Base-by-base conservation (phyloP, 805 yeast species). In the Wickerhamomyces hampshirensis region DNA sequence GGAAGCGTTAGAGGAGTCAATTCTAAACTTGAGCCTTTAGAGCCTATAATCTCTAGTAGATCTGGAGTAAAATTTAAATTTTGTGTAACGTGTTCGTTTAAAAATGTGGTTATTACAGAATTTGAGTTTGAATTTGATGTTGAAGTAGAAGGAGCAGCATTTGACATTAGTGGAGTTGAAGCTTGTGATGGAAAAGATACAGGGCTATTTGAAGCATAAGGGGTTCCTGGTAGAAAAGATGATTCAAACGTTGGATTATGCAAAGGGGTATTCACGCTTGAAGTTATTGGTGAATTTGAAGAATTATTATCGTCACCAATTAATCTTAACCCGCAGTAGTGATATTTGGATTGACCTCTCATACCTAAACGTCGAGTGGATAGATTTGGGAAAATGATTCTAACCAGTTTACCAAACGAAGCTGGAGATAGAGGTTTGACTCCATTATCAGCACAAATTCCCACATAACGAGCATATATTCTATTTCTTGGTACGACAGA, bases 271-370 rank as follows among this genome's bases (percentile, higher is more conserved):
- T 41, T 48, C 3, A 46, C 39, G 30, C 42, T 43, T 5, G 60
- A 53, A 1, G 43, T 40, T 9, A 31, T 33, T 15, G 59, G 55
- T 4, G 60, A 47, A 6, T 40, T 28, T 7, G 10, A 7, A 2
- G 44, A 28, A 26, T 26, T 26, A 18, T 49, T 48, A 17, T 48
- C 49, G 30, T 64, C 66, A 17, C 63, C 69, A 7, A 66, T 50
- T 42, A 65, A 60, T 44, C 69, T 71, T 35, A 88, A 68, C 2
- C 94, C 95, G 60, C 89, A 82, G 53, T 84, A 85, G 52, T 84
- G 89, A 56, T 85, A 84, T 52, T 81, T 81, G 18, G 84, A 75
- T 51, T 80, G 84, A 5, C 94, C 94, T 35, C 93, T 67, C 53
- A 76, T 75, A 5, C 94, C 95, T 40, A 84, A 63, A 34, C 95